These are phyloP conservation scores for Diaporthe ilicicola DNA, from an alignment of 2,329 filamentous ascomycete genomes.

Conservation along the genomic window DNA sequence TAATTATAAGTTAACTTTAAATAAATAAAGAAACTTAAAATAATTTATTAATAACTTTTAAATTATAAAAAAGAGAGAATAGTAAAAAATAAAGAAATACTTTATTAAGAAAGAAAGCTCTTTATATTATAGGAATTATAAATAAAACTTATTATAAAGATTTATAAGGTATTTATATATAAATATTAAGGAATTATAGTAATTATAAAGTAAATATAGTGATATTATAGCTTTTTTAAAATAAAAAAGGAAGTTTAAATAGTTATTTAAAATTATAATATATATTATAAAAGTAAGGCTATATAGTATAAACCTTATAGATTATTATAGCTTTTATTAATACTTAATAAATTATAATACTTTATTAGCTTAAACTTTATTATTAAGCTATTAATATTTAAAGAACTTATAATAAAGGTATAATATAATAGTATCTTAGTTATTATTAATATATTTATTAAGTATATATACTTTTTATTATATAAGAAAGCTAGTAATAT, in stretches of 20 bases:
- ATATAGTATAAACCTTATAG: not conserved
- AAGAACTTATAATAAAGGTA: not conserved
- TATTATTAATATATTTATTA: slow-evolving; percentile 5
- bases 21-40: not conserved
- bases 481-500: too few species aligned
- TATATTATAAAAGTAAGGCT: not conserved
- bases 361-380: slow-evolving; percentile 6
- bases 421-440: not conserved
- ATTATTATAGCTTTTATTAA: not conserved
- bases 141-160: too few species aligned
- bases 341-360: not conserved
- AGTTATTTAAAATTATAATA: too few species aligned
- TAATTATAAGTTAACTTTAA: not conserved
- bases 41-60: not conserved
- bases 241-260: too few species aligned
- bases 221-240: too few species aligned
- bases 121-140: too few species aligned
- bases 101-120: too few species aligned
- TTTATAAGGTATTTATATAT: too few species aligned
- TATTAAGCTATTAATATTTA: not conserved
- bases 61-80: not conserved
- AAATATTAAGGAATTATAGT: too few species aligned
- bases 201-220: too few species aligned
- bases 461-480: too few species aligned
- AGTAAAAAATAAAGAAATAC: not conserved